Evolutionary conservation across 257 asterid species (phyloP), one percentile per base, ranked within the genome.

Genomic region (Prunella vulgaris): DNA sequence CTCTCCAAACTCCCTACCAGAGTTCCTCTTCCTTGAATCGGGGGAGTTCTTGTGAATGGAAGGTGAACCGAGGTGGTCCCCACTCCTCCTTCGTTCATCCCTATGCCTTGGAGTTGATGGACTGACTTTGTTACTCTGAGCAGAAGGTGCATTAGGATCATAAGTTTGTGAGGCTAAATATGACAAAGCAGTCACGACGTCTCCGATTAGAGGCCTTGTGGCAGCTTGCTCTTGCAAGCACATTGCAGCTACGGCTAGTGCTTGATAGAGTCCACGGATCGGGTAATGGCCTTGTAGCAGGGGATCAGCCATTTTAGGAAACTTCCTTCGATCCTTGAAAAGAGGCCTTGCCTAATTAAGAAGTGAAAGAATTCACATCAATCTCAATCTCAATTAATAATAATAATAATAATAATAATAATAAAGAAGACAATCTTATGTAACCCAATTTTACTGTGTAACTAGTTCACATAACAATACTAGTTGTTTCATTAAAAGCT

Each of bases 171-270:
- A 85, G 17, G 99, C 99, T 30, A 93, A 80, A 64, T 93, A 93
- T 1, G 97, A 60, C 76, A 93, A 77, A 1, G 99, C 99, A 15
- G 99, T 93, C 76, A 93, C 99, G 7, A 93, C 97, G 17, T 93
- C 97, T 15, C 96, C 99, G 0, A 93, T 93, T 25, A 93, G 79
- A 52, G 99, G 99, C 48, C 99, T 77, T 4, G 99, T 93, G 37
- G 97, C 90, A 6, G 99, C 99, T 79, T 93, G 99, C 85, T 93
- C 99, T 79, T 93, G 99, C 84, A 93, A 82, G 87, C 99, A 93
- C 99, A 90, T 93, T 61, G 99, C 99, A 14, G 99, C 99, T 57
- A 93, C 99, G 1, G 99, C 97, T 37, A 93, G 79, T 5, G 99
- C 97, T 76, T 93, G 99, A 66, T 93, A 93, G 49, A 93, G 93